Evolutionary conservation across 305 asterid species (phyloP).

Genomic region (Solanum chacoense): DNA sequence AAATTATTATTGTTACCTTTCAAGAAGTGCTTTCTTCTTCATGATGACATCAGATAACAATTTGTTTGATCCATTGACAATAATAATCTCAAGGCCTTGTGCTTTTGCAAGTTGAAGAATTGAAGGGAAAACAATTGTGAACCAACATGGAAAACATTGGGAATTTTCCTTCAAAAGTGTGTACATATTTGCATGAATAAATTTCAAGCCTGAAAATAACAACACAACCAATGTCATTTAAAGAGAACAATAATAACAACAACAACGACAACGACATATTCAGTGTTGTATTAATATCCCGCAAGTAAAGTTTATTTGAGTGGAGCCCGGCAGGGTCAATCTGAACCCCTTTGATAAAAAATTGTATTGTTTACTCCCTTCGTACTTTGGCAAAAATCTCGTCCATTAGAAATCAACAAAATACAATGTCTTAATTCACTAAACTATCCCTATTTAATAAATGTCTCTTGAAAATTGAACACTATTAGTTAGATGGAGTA

Average conservation of each 20-base stretch:
- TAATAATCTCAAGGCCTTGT: slow-evolving; percentile 14
- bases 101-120: slow-evolving; percentile 35
- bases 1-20: slow-evolving; percentile 15
- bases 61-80: slow-evolving; percentile 8
- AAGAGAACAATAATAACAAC: neutral
- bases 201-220: slow-evolving; percentile 25
- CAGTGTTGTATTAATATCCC: neutral
- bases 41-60: slow-evolving; percentile 8
- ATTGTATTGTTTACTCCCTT: neutral
- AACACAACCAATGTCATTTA: neutral
- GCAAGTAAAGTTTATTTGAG: neutral
- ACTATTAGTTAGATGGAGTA: neutral
- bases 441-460: too few relatives aligned
- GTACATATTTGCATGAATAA: slow-evolving; percentile 21
- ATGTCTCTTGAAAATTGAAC: neutral
- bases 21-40: slow-evolving; percentile 21
- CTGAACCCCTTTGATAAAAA: neutral
- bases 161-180: slow-evolving; percentile 13
- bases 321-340: neutral
- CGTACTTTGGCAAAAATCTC: neutral
- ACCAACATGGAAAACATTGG: slow-evolving; percentile 34
- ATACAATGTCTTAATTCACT: too few relatives aligned
- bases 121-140: slow-evolving; percentile 37
- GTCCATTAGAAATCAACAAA: neutral
- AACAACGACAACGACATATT: neutral